Conservation (phyloP, 169 alveolate species). For the Plasmodium vivax region DNA sequence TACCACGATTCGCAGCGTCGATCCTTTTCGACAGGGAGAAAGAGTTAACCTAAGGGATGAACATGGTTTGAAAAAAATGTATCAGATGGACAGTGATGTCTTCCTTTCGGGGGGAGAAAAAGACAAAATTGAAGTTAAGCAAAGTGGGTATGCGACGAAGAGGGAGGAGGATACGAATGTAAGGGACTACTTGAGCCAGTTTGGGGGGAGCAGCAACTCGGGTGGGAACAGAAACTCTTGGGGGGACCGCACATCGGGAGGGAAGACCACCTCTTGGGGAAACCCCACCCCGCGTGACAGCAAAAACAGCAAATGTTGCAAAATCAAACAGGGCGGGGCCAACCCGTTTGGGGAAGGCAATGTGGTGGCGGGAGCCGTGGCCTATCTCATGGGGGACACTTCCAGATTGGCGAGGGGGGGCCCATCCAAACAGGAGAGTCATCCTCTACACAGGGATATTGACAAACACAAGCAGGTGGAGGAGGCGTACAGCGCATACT, state of each 20-base stretch:
- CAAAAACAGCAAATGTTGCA: background rate
- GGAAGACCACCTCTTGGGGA: background rate
- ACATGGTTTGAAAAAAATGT: background rate
- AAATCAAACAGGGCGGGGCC: background rate
- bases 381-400: background rate
- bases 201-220: background rate
- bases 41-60: slow-evolving; percentile 15
- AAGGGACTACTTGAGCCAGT: background rate
- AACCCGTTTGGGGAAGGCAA: background rate
- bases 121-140: background rate
- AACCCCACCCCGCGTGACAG: background rate
- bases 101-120: slow-evolving; percentile 11
- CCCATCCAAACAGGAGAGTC: background rate
- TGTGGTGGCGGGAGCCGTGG: background rate
- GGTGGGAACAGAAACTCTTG: too few relatives aligned
- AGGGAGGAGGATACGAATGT: background rate
- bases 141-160: background rate
- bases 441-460: background rate
- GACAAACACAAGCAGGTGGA: background rate
- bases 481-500: slow-evolving; percentile 4
- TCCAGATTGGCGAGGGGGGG: background rate
- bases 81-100: slow-evolving; percentile 9
- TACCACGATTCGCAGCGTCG: background rate
- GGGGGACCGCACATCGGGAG: background rate
- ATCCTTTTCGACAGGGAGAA: slow-evolving; percentile 12